These are phyloP conservation scores for Pythium plurisporium DNA, from an alignment of 352 stramenopile species.

Conservation along the genomic window DNA sequence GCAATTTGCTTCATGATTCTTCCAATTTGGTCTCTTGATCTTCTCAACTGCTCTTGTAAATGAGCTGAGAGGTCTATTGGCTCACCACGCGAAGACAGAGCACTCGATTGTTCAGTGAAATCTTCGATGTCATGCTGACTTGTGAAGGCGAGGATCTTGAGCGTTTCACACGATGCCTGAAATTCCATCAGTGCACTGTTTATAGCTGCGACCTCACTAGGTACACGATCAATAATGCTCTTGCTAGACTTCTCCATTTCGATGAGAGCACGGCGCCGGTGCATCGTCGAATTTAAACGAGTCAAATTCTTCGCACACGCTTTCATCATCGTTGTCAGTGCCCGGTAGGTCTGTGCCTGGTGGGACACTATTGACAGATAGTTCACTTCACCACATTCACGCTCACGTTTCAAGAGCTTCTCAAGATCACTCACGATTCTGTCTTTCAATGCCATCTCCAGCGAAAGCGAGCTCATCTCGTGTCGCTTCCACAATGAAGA, in stretches of 20 bases:
- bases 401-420: not conserved
- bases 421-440: conserved; percentile 9
- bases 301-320: not conserved
- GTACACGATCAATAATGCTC: not conserved
- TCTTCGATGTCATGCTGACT: conserved; percentile 37
- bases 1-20: conserved; percentile 20
- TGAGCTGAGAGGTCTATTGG: not conserved
- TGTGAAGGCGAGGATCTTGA: conserved; percentile 37
- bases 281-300: not conserved
- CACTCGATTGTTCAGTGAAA: too few species aligned
- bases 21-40: conserved; percentile 18
- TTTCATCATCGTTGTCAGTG: not conserved
- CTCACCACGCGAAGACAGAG: too few species aligned
- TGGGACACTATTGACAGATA: not conserved
- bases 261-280: not conserved
- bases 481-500: conserved; percentile 49
- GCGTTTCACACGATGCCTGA: conserved; percentile 43
- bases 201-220: conserved; percentile 1
- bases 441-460: conserved; percentile 28
- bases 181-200: conserved; percentile 16
- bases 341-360: not conserved
- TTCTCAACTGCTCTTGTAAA: conserved; percentile 3
- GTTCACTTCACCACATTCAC: not conserved
- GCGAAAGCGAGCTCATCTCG: conserved; percentile 26
- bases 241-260: not conserved